These are phyloP conservation scores for Mycena filopes DNA, from an alignment of 768 basidiomycete species.

Conservation along the genomic window DNA sequence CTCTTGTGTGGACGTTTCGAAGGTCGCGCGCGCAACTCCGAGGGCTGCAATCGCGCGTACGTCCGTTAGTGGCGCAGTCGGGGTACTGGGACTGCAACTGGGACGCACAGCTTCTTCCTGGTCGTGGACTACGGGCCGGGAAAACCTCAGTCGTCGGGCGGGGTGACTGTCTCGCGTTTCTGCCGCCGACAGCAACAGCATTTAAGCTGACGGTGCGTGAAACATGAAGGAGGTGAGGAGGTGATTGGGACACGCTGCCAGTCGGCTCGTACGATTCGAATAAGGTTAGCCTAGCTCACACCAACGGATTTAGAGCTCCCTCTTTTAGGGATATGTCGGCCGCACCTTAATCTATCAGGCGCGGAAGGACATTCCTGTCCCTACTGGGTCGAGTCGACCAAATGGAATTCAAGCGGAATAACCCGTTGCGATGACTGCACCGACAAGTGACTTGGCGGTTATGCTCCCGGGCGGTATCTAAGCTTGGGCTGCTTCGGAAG, in stretches of 20 bases:
- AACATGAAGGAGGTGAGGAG: constrained; percentile 20
- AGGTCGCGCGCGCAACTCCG: constrained; percentile 5
- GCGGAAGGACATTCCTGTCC: background rate
- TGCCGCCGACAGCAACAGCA: constrained; percentile 6
- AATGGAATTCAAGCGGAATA: background rate
- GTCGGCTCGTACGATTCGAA: constrained; percentile 28
- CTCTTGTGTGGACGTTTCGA: background rate
- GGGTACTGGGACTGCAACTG: background rate
- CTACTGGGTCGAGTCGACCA: background rate
- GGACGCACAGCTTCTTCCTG: constrained; percentile 18
- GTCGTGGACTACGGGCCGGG: background rate
- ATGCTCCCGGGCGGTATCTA: background rate
- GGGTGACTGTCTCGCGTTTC: constrained; percentile 3
- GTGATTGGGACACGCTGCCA: constrained; percentile 21
- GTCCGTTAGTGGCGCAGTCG: background rate
- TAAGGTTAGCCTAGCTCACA: constrained; percentile 22
- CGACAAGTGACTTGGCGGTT: background rate
- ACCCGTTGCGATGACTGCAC: background rate
- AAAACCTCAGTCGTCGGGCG: background rate
- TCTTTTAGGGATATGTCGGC: constrained; percentile 10
- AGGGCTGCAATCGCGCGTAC: background rate
- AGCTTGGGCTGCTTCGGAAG: constrained; percentile 4
- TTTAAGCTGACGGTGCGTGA: constrained; percentile 22
- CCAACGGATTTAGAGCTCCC: background rate
- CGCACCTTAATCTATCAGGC: constrained; percentile 22